These are phyloP conservation scores for Galerina marginata DNA, from an alignment of 768 basidiomycete genomes.

Conservation along the genomic window DNA sequence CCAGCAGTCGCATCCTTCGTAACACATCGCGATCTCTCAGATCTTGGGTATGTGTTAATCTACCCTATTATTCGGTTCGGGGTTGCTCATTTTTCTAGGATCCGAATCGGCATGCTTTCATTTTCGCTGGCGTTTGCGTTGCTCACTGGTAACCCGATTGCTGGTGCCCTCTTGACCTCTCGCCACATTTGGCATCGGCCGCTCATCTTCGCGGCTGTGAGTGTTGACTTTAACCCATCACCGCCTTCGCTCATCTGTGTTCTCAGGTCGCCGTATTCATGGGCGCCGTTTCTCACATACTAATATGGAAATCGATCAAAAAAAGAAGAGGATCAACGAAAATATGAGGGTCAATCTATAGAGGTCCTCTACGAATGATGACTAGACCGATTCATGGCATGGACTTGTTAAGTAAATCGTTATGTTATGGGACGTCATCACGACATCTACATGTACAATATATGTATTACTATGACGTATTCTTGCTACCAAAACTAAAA, in stretches of 20 bases:
- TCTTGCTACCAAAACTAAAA: too few relatives aligned
- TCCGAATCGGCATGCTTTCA: constrained; percentile 52
- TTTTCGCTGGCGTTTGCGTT: constrained; percentile 50
- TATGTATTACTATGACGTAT: constrained; percentile 1
- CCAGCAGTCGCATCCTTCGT: constrained; percentile 45
- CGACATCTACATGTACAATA: constrained; percentile 1
- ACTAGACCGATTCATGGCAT: background rate
- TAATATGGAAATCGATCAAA: constrained; percentile 36
- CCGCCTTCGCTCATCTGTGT: background rate
- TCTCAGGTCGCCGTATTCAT: constrained; percentile 38
- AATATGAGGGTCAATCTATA: constrained; percentile 9
- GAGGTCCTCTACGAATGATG: background rate
- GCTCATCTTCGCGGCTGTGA: constrained; percentile 50
- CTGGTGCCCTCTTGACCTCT: constrained; percentile 51
- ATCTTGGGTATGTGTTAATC: constrained; percentile 44
- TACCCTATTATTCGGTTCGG: constrained; percentile 1
- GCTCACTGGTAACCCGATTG: constrained; percentile 57
- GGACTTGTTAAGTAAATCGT: background rate
- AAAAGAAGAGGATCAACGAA: constrained; percentile 34
- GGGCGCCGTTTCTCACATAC: constrained; percentile 37
- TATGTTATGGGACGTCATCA: constrained; percentile 3
- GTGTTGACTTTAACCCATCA: constrained; percentile 16
- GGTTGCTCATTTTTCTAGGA: constrained; percentile 29
- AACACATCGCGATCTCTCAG: constrained; percentile 45
- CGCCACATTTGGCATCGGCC: constrained; percentile 47